Evolutionary conservation across 164 flowering plant genomes (phyloP).

Genomic region (Magnolia officinalis): DNA sequence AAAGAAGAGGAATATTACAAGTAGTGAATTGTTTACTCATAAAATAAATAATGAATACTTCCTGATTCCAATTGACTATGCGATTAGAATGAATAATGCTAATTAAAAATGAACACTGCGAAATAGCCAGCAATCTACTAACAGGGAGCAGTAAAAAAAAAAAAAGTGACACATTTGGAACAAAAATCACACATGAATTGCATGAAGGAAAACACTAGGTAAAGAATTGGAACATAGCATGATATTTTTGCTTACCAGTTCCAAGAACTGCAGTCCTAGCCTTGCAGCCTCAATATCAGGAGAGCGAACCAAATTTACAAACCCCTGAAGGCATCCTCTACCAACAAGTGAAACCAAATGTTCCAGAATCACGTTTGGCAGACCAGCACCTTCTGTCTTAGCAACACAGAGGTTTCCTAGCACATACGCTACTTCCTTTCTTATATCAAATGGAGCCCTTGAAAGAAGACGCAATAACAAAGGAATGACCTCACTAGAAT

Average conservation of each 20-base stretch:
- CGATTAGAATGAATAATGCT: too few relatives aligned
- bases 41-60: too few relatives aligned
- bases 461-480: constrained; percentile 62
- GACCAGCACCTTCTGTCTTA: constrained; percentile 50
- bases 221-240: background rate
- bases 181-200: background rate
- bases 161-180: background rate
- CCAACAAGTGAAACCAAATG: constrained; percentile 76
- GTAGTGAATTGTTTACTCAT: too few relatives aligned
- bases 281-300: constrained; percentile 90
- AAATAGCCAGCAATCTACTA: too few relatives aligned
- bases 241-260: constrained; percentile 62
- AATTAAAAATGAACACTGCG: too few relatives aligned
- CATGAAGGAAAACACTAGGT: background rate
- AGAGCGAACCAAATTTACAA: constrained; percentile 75
- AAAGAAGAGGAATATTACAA: too few relatives aligned
- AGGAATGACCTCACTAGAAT: constrained; percentile 61
- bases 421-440: constrained; percentile 88
- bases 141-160: background rate
- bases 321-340: constrained; percentile 83
- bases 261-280: constrained; percentile 90
- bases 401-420: constrained; percentile 92
- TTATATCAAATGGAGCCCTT: constrained; percentile 84
- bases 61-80: too few relatives aligned
- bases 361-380: constrained; percentile 63